Conservation (phyloP, 106 monocot genomes). For the Alisma plantagoaquatica region DNA sequence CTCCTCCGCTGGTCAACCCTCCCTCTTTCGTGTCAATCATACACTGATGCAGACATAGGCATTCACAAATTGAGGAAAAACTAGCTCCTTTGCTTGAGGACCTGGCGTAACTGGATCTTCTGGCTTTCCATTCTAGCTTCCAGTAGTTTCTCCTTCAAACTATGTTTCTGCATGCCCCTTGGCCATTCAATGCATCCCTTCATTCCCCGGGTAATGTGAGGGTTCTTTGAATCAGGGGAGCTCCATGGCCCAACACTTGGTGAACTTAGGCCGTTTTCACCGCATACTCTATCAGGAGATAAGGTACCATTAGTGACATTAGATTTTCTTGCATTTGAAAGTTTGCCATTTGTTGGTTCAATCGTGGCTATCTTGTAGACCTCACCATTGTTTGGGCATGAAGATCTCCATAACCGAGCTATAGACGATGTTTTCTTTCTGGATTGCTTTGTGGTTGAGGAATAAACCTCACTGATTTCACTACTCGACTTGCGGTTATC, state of each 20-base stretch:
- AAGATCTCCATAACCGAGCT: conserved; percentile 60
- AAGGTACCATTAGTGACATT: conserved; percentile 22
- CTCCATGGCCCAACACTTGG: conserved; percentile 16
- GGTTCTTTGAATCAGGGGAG: conserved; percentile 12
- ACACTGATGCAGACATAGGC: too few relatives aligned
- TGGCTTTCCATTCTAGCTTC: conserved; percentile 60
- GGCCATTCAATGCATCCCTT: conserved; percentile 57
- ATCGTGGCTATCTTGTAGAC: conserved; percentile 11
- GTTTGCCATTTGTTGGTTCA: conserved; percentile 9
- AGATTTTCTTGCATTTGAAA: conserved; percentile 23
- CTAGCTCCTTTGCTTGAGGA: conserved; percentile 66
- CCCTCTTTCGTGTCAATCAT: too few relatives aligned
- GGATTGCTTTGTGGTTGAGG: conserved; percentile 27
- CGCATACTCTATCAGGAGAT: conserved; percentile 17
- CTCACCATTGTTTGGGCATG: conserved; percentile 26
- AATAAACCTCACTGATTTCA: conserved; percentile 57
- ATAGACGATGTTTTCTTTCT: conserved; percentile 65
- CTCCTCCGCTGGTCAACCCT: too few relatives aligned
- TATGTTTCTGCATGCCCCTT: conserved; percentile 36
- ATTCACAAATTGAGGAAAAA: too few relatives aligned
- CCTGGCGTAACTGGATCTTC: conserved; percentile 64
- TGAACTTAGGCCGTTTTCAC: conserved; percentile 6
- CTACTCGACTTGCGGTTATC: conserved; percentile 22
- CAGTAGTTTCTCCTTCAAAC: conserved; percentile 63
- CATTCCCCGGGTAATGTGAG: conserved; percentile 7